These are phyloP conservation scores for Wilhelminamyces savonicus DNA, from an alignment of 805 yeast species.

Conservation along the genomic window DNA sequence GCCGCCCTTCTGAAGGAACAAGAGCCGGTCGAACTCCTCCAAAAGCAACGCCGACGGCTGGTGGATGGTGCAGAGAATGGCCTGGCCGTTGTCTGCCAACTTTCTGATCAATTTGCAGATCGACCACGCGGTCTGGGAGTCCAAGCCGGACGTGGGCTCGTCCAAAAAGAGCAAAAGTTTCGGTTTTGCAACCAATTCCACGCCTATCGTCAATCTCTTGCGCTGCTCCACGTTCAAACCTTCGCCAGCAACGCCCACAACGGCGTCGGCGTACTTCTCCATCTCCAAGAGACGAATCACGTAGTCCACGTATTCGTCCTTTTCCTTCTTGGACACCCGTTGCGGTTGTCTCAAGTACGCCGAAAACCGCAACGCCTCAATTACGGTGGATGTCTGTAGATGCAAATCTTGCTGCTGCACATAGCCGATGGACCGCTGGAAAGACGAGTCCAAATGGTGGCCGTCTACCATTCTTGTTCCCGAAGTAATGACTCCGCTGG, in stretches of 20 bases:
- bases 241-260: constrained; percentile 70
- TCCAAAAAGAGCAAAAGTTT: constrained; percentile 32
- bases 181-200: constrained; percentile 37
- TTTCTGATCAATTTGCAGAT: constrained; percentile 34
- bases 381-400: constrained; percentile 60
- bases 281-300: constrained; percentile 63
- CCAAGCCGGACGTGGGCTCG: constrained; percentile 41
- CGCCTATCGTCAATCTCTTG: constrained; percentile 29
- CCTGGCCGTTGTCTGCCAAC: constrained; percentile 36
- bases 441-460: constrained; percentile 52
- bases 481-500: constrained; percentile 66
- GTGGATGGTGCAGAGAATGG: constrained; percentile 57
- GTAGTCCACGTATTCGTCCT: constrained; percentile 62
- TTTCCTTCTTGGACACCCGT: constrained; percentile 50
- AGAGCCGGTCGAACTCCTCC: constrained; percentile 71
- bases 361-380: constrained; percentile 68
- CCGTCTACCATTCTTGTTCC: constrained; percentile 62
- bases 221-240: constrained; percentile 28
- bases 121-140: constrained; percentile 39
- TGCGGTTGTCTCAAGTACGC: constrained; percentile 68
- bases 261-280: constrained; percentile 69
- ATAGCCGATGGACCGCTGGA: constrained; percentile 74
- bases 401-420: constrained; percentile 81
- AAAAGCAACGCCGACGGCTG: constrained; percentile 80
- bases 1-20: constrained; percentile 68